Base-by-base conservation (phyloP, 345 rosid genomes). In the Sisymbrium altissimum region DNA sequence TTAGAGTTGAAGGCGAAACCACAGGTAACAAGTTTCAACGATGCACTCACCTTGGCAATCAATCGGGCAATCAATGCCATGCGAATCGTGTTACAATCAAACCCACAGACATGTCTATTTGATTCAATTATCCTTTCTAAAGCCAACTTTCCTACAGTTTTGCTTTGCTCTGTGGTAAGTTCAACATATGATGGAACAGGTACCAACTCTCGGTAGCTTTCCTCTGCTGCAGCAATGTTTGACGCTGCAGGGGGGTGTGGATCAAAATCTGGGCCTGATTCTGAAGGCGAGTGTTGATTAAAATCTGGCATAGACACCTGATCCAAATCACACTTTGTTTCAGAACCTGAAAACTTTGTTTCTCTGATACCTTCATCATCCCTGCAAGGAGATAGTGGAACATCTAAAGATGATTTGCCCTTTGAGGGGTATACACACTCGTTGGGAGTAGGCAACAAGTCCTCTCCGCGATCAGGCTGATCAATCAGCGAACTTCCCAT, bases 51-150 rank as follows among this genome's bases (percentile, higher is more conserved):
- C 93, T 87, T 88, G 76, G 93, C 92, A 72, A 84, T 85, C 78
- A 95, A 82, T 44, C 97, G 89, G 61, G 99, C 85, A 81, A 95
- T 87, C 73, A 95, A 74, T 39, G 85, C 84, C 87, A 88, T 88
- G 59, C 85, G 81, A 17, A 64, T 87, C 78, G 74, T 66, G 65
- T 76, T 84, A 78, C 76, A 85, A 67, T 85, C 86, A 35, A 77
- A 74, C 66, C 86, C 87, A 64, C 77, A 58, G 11, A 86, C 77
- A 80, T 75, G 82, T 79, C 81, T 83, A 87, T 84, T 84, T 59
- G 96, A 87, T 71, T 85, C 88, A 75, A 92, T 77, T 49, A 95
- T 90, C 65, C 84, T 86, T 73, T 85, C 86, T 80, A 92, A 82
- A 55, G 96, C 88, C 76, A 87, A 69, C 61, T 84, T 87, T 58